A percentile compares a stretch with the other conserved stretches of the same genome.
phyloP scores from a whole-genome alignment of 148 eudicot species.

The Rhododendron griersonianum region DNA sequence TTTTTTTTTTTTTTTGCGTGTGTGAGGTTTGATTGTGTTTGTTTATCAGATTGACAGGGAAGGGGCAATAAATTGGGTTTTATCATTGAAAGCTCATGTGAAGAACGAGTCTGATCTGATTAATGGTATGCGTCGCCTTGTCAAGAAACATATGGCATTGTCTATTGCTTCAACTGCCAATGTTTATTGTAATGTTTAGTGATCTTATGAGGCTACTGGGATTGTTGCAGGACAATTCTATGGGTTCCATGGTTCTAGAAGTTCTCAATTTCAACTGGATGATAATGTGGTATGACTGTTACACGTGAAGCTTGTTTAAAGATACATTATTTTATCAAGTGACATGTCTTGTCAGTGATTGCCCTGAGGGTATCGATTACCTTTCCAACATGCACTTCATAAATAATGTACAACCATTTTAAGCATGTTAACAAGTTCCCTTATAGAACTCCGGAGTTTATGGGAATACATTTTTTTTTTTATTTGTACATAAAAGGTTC shows the following conservation, averaged over 20 bases:
- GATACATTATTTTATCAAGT: neutral
- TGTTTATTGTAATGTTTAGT: neutral
- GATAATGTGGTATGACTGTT: constrained; percentile 41
- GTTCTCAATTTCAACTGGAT: constrained; percentile 59
- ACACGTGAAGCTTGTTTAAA: neutral
- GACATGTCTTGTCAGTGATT: neutral
- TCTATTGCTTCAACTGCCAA: constrained; percentile 6
- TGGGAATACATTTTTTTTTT: neutral
- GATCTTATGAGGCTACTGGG: constrained; percentile 6
- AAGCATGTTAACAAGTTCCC: neutral
- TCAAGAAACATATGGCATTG: neutral
- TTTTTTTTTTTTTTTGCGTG: neutral
- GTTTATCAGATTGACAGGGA: constrained; percentile 61
- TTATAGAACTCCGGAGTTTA: neutral
- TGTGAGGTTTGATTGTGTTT: constrained; percentile 4
- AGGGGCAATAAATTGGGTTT: constrained; percentile 60
- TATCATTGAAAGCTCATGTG: constrained; percentile 75
- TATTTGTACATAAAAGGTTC: neutral
- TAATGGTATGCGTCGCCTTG: constrained; percentile 33
- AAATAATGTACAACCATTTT: neutral
- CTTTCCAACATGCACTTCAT: neutral
- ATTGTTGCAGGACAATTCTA: constrained; percentile 63
- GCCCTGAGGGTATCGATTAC: neutral
- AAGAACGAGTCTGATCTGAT: constrained; percentile 30
- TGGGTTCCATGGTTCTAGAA: constrained; percentile 90